Evolutionary conservation across 768 basidiomycete species (phyloP).

Genomic region (Tricholoma terreum): DNA sequence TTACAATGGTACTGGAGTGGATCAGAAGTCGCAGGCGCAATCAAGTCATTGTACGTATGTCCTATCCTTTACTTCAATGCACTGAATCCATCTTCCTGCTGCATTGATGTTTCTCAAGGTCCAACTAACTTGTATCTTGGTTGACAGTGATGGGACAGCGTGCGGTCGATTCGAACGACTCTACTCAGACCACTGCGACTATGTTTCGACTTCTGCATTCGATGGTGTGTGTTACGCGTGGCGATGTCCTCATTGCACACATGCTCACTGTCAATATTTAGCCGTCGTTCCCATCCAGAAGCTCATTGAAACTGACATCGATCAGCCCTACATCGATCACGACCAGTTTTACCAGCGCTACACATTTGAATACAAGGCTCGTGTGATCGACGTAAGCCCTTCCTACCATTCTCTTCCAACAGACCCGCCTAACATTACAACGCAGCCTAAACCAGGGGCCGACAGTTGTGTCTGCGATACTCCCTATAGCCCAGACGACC

Average conservation of each 20-base stretch:
- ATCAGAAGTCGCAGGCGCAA: slow-evolving; percentile 39
- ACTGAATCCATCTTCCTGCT: not conserved
- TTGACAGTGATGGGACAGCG: slow-evolving; percentile 32
- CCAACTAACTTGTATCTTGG: not conserved
- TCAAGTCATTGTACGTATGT: slow-evolving; percentile 48
- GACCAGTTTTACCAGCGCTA: slow-evolving; percentile 50
- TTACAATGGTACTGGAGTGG: slow-evolving; percentile 58
- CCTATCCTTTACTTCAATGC: not conserved
- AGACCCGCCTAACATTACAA: not conserved
- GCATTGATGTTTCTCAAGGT: not conserved
- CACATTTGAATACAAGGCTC: slow-evolving; percentile 31
- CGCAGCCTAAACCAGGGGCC: slow-evolving; percentile 41
- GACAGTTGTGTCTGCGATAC: slow-evolving; percentile 43
- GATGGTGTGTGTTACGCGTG: slow-evolving; percentile 33
- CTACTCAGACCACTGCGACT: slow-evolving; percentile 46
- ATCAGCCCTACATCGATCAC: slow-evolving; percentile 37
- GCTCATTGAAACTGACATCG: slow-evolving; percentile 37
- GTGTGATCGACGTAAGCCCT: slow-evolving; percentile 33
- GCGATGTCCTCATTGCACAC: too few species aligned
- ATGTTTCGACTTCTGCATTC: slow-evolving; percentile 43
- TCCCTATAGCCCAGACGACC: slow-evolving; percentile 45
- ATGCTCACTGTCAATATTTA: slow-evolving; percentile 16
- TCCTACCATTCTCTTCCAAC: not conserved
- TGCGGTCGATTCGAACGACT: slow-evolving; percentile 51
- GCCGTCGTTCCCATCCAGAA: slow-evolving; percentile 30